Evolutionary conservation across 352 stramenopile species (phyloP).

Genomic region (Pythium volutum): DNA sequence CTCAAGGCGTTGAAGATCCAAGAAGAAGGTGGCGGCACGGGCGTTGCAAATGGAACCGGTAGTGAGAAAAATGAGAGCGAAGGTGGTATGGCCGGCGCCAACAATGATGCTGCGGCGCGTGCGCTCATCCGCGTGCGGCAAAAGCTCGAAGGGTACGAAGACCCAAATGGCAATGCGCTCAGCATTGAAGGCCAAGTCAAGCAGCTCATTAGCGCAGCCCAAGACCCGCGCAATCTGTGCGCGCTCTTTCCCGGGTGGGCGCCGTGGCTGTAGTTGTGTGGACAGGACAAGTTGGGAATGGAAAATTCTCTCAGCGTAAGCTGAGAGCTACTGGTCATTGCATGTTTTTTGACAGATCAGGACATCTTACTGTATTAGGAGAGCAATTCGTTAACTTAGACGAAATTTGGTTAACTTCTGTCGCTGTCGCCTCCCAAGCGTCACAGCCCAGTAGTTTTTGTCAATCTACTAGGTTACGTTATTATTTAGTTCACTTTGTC

Average conservation of each 20-base stretch:
- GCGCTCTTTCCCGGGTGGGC: constrained; percentile 95
- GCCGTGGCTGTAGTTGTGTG: constrained; percentile 88
- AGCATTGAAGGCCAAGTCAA: constrained; percentile 98
- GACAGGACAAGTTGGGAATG: too few species aligned
- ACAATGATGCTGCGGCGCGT: constrained; percentile 86
- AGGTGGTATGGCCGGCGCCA: constrained; percentile 27
- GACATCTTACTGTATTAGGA: too few species aligned
- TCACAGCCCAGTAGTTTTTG: too few species aligned
- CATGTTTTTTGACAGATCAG: too few species aligned
- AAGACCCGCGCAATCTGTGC: constrained; percentile 95
- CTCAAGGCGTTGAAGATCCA: constrained; percentile 85
- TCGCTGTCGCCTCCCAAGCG: too few species aligned
- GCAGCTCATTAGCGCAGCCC: constrained; percentile 95
- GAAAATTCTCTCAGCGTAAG: too few species aligned
- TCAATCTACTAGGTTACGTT: too few species aligned
- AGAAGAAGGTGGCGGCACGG: constrained; percentile 38
- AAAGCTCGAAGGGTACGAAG: constrained; percentile 98
- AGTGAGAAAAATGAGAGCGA: constrained; percentile 22
- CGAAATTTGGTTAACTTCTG: too few species aligned
- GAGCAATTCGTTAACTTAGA: too few species aligned
- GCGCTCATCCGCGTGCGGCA: constrained; percentile 96
- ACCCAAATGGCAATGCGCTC: constrained; percentile 94
- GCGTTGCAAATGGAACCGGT: too few species aligned
- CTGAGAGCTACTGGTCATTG: too few species aligned
- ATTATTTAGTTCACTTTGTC: too few species aligned